Base-by-base conservation (phyloP, 441 rosid genomes). In the Adansonia grandidieri region DNA sequence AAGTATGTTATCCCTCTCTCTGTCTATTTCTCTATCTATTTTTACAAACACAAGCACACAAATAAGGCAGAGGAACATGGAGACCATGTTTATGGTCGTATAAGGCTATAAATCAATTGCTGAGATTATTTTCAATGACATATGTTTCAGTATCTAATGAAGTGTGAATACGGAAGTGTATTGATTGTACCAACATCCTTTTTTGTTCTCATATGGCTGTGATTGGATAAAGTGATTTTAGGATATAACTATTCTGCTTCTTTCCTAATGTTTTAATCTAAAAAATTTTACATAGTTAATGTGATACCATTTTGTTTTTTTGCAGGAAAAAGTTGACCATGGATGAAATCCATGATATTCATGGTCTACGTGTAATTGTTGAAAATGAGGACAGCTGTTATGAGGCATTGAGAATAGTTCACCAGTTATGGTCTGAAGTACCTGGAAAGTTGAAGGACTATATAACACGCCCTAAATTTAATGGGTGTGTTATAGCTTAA, bases 341-440 rank as follows among this genome's bases (percentile, higher is more conserved):
- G 86, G 95, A 92, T 86, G 92, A 94, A 84, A 92, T 96, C 80
- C 99, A 96, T 68, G 99, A 96, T 84, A 91, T 96, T 83, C 96
- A 96, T 44, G 99, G 99, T 66, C 63, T 96, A 37, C 97, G 99
- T 42, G 79, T 96, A 81, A 92, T 94, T 83, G 97, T 96, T 73
- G 88, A 91, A 79, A 94, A 85, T 2, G 88, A 90, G 83, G 93
- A 86, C 75, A 97, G 94, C 80, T 94, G 98, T 81, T 94, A 91
- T 71, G 84, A 84, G 75, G 98, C 97, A 7, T 73, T 94, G 82
- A 83, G 84, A 71, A 88, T 88, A 19, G 98, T 96, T 80, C 93
- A 88, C 77, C 82, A 86, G 51, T 65, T 94, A 76, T 96, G 99
- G 99, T 81, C 92, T 70, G 91, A 92, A 88, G 93, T 94, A 14